Evolutionary conservation across 257 asterid genomes (phyloP), one percentile per base, ranked within the genome.

Genomic region (Ajuga chamaepitys): DNA sequence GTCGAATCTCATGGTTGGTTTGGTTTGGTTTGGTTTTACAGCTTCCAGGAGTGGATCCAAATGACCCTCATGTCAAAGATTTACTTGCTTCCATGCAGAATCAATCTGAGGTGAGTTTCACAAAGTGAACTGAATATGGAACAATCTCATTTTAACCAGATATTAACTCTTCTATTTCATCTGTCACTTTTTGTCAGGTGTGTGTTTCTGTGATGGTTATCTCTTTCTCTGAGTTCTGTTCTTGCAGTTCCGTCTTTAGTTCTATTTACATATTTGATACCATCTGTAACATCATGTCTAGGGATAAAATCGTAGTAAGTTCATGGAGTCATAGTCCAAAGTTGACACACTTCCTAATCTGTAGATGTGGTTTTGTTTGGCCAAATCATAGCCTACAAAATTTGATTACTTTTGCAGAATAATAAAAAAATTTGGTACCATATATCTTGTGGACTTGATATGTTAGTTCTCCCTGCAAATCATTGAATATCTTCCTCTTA

Each of bases 11-110:
- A 25, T 60, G 30, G 4, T 45, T 59, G 25, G 9, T 80, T 71
- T 67, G 61, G 55, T 77, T 45, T 59, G 25, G 9, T 80, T 71
- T 67, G 61, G 55, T 77, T 70, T 25, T 38, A 71, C 92, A 93
- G 99, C 99, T 93, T 67, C 99, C 99, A 11, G 99, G 99, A 62
- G 99, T 93, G 73, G 99, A 93, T 83, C 95, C 96, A 67, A 89
- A 93, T 60, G 97, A 93, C 68, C 95, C 97, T 44, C 83, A 85
- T 3, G 94, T 93, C 75, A 87, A 79, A 80, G 96, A 87, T 76
- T 74, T 93, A 72, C 96, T 93, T 64, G 95, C 97, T 21, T 89
- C 99, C 62, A 83, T 93, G 95, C 97, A 89, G 70, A 84, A 64
- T 76, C 95, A 85, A 61, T 71, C 97, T 38, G 96, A 89, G 97